Percentiles rank a stretch among this genome's conserved stretches.
Evolutionary conservation across 306 rosid genomes (phyloP).

Genomic region (Erythrophleum fordii): DNA sequence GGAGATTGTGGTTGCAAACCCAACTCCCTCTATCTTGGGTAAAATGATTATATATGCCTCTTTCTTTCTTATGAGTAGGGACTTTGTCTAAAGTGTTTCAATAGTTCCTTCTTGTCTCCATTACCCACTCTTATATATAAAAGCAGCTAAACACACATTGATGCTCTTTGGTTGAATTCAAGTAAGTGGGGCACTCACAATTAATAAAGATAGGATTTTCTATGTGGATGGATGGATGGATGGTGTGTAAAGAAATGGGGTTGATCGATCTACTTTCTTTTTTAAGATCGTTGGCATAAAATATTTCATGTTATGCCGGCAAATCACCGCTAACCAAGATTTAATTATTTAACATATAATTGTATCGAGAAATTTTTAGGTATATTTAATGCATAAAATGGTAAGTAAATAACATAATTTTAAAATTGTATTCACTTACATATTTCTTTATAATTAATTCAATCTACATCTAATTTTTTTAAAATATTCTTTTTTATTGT

Average conservation of each 20-base stretch:
- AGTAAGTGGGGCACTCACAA: slow-evolving; percentile 51
- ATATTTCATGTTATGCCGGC: slow-evolving; percentile 27
- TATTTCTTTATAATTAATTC: too few species aligned
- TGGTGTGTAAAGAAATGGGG: slow-evolving; percentile 33
- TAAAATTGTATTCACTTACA: too few species aligned
- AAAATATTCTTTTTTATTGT: slow-evolving; percentile 16
- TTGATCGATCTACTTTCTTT: slow-evolving; percentile 33
- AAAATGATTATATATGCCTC: slow-evolving; percentile 52
- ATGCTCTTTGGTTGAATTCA: slow-evolving; percentile 27
- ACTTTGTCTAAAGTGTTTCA: slow-evolving; percentile 42
- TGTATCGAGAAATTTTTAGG: too few species aligned
- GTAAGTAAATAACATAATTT: too few species aligned
- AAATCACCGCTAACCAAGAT: neutral
- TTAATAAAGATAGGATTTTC: slow-evolving; percentile 42
- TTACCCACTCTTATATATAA: slow-evolving; percentile 37
- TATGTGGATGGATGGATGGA: slow-evolving; percentile 37
- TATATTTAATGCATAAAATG: too few species aligned
- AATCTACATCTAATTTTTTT: too few species aligned
- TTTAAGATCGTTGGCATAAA: neutral
- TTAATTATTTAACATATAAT: too few species aligned
- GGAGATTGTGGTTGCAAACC: slow-evolving; percentile 68
- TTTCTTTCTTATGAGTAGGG: slow-evolving; percentile 33
- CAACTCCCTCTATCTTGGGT: slow-evolving; percentile 53
- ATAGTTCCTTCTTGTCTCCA: slow-evolving; percentile 43
- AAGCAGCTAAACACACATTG: slow-evolving; percentile 25